Percentiles rank a stretch among this genome's conserved stretches.
phyloP scores from a whole-genome alignment of 1,284 basidiomycete genomes.

The Afroboletus lepidellus region DNA sequence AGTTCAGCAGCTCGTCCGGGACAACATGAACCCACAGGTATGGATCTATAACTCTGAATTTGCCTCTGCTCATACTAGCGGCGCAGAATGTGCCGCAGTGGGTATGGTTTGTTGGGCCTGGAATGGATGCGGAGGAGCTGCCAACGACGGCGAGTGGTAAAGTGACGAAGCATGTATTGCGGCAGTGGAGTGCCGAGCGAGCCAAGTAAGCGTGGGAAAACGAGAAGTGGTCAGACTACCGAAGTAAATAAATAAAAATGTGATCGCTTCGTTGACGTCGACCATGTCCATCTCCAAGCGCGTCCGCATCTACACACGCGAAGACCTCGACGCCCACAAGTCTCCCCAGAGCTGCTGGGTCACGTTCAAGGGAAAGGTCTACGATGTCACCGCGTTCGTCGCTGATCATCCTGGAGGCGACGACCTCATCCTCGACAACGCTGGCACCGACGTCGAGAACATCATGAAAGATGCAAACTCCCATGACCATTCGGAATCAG shows the following conservation, averaged over 20 bases:
- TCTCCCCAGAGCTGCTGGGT: conserved; percentile 71
- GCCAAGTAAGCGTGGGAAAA: conserved; percentile 19
- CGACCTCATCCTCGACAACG: conserved; percentile 76
- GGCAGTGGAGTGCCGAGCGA: conserved; percentile 36
- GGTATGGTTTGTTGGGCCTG: conserved; percentile 81
- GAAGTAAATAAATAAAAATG: neutral
- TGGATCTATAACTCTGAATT: conserved; percentile 9
- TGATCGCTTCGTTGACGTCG: neutral
- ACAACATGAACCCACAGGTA: neutral
- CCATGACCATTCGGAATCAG: conserved; percentile 92
- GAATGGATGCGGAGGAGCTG: conserved; percentile 55
- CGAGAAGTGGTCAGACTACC: conserved; percentile 16
- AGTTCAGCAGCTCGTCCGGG: neutral
- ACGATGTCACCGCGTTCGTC: conserved; percentile 75
- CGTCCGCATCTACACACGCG: conserved; percentile 66
- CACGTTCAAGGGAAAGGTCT: conserved; percentile 69
- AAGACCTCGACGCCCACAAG: conserved; percentile 67
- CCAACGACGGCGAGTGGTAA: conserved; percentile 90
- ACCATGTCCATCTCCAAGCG: conserved; percentile 56
- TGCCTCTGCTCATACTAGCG: conserved; percentile 1
- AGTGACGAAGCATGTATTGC: conserved; percentile 75
- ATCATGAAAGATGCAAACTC: conserved; percentile 84
- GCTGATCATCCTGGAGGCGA: conserved; percentile 86
- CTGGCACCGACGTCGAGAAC: conserved; percentile 79
- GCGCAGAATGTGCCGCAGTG: conserved; percentile 71